Base-by-base conservation (phyloP, 257 asterid genomes). In the Avicennia marina region DNA sequence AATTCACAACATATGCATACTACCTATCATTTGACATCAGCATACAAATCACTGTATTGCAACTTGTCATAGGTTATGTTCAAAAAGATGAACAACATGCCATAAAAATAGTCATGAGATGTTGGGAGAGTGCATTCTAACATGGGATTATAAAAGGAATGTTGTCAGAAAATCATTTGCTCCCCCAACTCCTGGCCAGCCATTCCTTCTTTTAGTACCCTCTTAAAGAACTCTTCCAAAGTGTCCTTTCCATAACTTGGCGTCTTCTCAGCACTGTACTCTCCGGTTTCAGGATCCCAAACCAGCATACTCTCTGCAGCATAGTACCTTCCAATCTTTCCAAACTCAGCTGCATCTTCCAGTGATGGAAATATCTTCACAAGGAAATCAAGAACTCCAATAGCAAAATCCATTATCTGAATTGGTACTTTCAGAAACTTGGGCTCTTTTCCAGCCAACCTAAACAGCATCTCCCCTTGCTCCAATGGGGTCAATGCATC, bases 311-410 rank as follows among this genome's bases (percentile, higher is more conserved):
- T 86, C 72, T 93, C 97, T 0, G 97, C 97, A 2, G 97, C 97
- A 69, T 93, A 93, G 55, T 93, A 93, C 84, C 98, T 76, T 6
- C 97, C 98, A 15, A 93, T 93, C 84, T 89, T 93, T 12, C 97
- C 98, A 65, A 81, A 93, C 83, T 93, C 98, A 3, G 97, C 97
- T 0, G 70, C 87, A 63, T 93, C 97, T 59, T 89, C 98, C 75
- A 89, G 38, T 0, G 87, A 60, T 58, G 98, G 97, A 40, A 89
- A 83, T 8, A 83, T 59, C 72, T 78, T 88, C n/a, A 75, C 98
- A 20, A 89, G 79, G 21, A 76, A 75, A 80, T 93, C 96, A 29
- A 88, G 94, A 75, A 84, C 74, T 5, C 87, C 83, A 19, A 86
- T 83, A 0, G 90, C 97, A 53, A 93, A 93, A 57, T 93, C 97